Conservation (phyloP, 1,139 yeast genomes). For the Geotrichum europaeum region DNA sequence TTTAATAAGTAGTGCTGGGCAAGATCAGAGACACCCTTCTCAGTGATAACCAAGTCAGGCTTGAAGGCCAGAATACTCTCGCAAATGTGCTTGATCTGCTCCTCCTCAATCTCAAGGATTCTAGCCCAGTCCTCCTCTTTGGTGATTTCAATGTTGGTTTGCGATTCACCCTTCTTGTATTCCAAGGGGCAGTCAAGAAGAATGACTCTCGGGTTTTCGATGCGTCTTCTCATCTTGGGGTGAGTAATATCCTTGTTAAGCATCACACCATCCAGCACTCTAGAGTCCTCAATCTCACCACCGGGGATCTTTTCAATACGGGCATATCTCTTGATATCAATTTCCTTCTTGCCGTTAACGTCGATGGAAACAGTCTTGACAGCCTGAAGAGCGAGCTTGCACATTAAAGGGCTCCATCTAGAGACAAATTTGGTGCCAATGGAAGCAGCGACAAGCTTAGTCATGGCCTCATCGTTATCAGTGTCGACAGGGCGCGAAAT, state of each 20-base stretch:
- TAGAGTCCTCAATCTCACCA: slow-evolving; percentile 87
- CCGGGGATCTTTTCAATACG: slow-evolving; percentile 96
- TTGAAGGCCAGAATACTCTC: slow-evolving; percentile 77
- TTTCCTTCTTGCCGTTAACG: slow-evolving; percentile 64
- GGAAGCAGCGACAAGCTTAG: slow-evolving; percentile 77
- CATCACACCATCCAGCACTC: slow-evolving; percentile 84
- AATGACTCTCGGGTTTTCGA: slow-evolving; percentile 82
- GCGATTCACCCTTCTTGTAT: slow-evolving; percentile 98
- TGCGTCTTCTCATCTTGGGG: slow-evolving; percentile 90
- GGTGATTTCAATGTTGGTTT: slow-evolving; percentile 94
- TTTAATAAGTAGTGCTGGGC: slow-evolving; percentile 95
- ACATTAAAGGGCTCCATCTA: slow-evolving; percentile 91
- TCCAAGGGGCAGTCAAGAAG: slow-evolving; percentile 94
- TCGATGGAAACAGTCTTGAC: slow-evolving; percentile 75
- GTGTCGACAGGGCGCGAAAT: slow-evolving; percentile 83
- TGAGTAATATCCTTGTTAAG: slow-evolving; percentile 96
- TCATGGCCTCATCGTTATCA: slow-evolving; percentile 80
- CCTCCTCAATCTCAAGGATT: slow-evolving; percentile 93
- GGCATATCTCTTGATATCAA: slow-evolving; percentile 88
- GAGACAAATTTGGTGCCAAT: slow-evolving; percentile 94
- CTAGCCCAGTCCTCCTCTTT: slow-evolving; percentile 97
- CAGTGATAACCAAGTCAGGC: slow-evolving; percentile 94
- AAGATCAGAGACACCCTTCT: slow-evolving; percentile 95
- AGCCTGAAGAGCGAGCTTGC: slow-evolving; percentile 78
- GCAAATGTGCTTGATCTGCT: slow-evolving; percentile 84